Conservation (phyloP, 176 grass and related monocot species). For the Oryza rufipogon region DNA sequence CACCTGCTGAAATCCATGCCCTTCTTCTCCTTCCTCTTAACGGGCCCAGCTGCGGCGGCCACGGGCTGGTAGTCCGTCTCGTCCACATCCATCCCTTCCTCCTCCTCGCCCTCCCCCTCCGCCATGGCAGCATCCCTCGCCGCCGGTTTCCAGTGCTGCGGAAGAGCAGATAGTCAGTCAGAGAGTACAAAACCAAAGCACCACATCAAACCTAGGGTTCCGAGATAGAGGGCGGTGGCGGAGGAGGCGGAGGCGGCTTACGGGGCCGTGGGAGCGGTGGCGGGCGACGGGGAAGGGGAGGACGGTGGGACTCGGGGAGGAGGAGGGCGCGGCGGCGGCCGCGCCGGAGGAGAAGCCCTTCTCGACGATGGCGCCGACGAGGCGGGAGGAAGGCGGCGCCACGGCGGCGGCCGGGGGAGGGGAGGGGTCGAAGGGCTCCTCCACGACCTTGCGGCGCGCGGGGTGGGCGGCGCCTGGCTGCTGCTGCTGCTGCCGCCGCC, state of each 20-base stretch:
- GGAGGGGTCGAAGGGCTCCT: constrained; percentile 41
- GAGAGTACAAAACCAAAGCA: neutral
- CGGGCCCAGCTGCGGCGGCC: constrained; percentile 42
- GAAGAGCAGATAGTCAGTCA: constrained; percentile 11
- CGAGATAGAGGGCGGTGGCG: neutral
- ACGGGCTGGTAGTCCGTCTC: constrained; percentile 45
- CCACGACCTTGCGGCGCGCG: constrained; percentile 46
- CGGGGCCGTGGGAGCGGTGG: constrained; percentile 89
- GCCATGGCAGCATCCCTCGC: constrained; percentile 6
- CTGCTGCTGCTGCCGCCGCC: no score
- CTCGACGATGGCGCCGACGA: constrained; percentile 87
- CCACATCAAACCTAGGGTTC: constrained; percentile 37
- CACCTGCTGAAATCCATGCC: constrained; percentile 77
- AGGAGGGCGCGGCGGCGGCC: constrained; percentile 47
- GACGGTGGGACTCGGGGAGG: constrained; percentile 56
- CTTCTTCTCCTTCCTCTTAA: constrained; percentile 85
- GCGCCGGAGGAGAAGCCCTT: constrained; percentile 59
- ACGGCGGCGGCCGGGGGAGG: neutral
- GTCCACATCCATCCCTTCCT: constrained; percentile 57
- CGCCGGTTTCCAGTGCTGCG: constrained; percentile 64
- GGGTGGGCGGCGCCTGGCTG: constrained; percentile 24
- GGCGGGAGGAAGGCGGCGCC: constrained; percentile 44
- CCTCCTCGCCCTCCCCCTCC: constrained; percentile 42
- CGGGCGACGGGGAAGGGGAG: constrained; percentile 92
- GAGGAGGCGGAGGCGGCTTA: constrained; percentile 8